Evolutionary conservation across 805 yeast genomes (phyloP), one percentile per base, ranked within the genome.

Genomic region (Spencermartinsiella europaea): DNA sequence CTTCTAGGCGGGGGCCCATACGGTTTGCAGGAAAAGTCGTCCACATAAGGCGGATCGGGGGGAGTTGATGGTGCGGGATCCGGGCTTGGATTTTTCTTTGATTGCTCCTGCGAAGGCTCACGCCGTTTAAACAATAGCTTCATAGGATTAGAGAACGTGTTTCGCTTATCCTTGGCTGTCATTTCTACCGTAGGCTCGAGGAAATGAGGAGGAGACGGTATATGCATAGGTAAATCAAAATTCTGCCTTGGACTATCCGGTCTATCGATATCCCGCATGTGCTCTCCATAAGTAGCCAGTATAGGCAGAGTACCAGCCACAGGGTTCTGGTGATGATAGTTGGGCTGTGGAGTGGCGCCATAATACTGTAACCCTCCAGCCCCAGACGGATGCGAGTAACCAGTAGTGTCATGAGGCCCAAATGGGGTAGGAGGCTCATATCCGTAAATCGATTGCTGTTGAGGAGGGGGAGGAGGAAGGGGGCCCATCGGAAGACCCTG

Each of bases 1-100:
- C 57, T 21, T 3, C 45, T 36, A 21, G 55, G 55, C 3, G 57
- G 55, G 5, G 51, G 52, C 3, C 57, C 57, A 38, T 53, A 53
- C 5, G 57, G 57, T 39, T 53, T 53, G 46, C 47, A 46, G 8
- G 57, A 45, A 27, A 44, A 38, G 5, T 51, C 50, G 36, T 51
- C 57, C 14, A 38, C 47, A 36, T 47, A 53, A n/a, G 37, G 36
- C n/a, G 52, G 40, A 16, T 21, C 36, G 19, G 36, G 25, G 7
- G 45, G 40, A 10, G 48, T 42, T 12, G 37, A 20, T 17, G 46
- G 38, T 27, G 21, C 22, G 5, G 7, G 22, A 20, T 34, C 45
- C 10, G 47, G 44, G 20, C 37, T 12, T 2, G 34, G 25, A 3
- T 39, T 19, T 14, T 25, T 22, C 5, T 21, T 15, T 3, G 31